Conservation (phyloP, 2,329 filamentous ascomycete genomes). For the Fusarium transvaalense region DNA sequence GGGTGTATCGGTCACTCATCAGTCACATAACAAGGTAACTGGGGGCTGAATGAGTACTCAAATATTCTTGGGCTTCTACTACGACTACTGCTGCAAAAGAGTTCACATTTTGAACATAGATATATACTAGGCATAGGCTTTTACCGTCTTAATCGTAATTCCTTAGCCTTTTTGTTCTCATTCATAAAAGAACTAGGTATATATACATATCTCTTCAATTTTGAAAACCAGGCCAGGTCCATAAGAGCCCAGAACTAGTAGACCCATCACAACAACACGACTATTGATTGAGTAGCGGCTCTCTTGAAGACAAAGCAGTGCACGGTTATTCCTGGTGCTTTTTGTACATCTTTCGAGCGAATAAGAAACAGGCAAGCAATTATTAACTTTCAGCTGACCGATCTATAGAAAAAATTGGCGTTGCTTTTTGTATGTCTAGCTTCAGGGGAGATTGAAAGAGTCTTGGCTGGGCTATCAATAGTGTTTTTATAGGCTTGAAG, state of each 20-base stretch:
- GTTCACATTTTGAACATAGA: too few species aligned
- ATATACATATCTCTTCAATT: not conserved
- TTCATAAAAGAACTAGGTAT: not conserved
- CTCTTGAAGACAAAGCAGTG: too few species aligned
- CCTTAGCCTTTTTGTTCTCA: not conserved
- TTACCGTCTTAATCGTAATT: not conserved
- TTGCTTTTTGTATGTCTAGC: not conserved
- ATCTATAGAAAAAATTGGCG: too few species aligned
- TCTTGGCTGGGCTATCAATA: not conserved
- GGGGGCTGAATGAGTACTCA: too few species aligned
- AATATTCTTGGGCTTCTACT: not conserved
- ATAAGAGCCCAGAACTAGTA: not conserved
- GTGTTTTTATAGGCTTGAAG: too few species aligned
- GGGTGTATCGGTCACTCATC: not conserved
- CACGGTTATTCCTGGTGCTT: too few species aligned
- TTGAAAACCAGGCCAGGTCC: not conserved
- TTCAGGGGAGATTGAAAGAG: not conserved
- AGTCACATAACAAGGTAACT: not conserved
- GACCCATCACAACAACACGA: not conserved
- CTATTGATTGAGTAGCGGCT: not conserved
- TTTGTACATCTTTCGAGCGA: too few species aligned
- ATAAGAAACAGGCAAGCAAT: too few species aligned
- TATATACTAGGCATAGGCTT: not conserved
- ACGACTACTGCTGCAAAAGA: too few species aligned
- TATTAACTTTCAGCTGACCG: too few species aligned